Percentiles rank a stretch among this genome's conserved stretches.
These are phyloP conservation scores for Pneumocystis carinii DNA, from an alignment of 1,139 yeast species.

Conservation along the genomic window DNA sequence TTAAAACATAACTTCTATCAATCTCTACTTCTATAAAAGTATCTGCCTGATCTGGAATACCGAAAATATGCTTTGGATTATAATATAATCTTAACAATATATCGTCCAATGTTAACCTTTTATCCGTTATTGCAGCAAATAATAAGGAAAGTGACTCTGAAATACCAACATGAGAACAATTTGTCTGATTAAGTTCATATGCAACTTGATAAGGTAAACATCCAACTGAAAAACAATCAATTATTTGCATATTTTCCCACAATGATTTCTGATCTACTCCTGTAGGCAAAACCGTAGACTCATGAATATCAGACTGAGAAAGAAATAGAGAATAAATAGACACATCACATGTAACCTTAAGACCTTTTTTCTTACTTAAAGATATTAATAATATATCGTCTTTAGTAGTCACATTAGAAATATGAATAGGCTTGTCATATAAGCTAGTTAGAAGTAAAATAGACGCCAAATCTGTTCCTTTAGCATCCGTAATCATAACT, in stretches of 20 bases:
- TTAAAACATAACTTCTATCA: slow-evolving; percentile 45
- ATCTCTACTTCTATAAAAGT: slow-evolving; percentile 65
- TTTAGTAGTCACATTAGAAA: slow-evolving; percentile 67
- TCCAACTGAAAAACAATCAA: slow-evolving; percentile 86
- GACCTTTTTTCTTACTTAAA: slow-evolving; percentile 71
- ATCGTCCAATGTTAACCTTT: slow-evolving; percentile 57
- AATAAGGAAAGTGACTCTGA: slow-evolving; percentile 71
- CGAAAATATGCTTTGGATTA: slow-evolving; percentile 70
- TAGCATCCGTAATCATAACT: slow-evolving; percentile 86
- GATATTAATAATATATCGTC: slow-evolving; percentile 73
- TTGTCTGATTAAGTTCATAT: slow-evolving; percentile 42
- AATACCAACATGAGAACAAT: slow-evolving; percentile 61
- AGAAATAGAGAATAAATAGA: slow-evolving; percentile 66
- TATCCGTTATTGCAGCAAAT: slow-evolving; percentile 62
- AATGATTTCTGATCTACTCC: slow-evolving; percentile 65
- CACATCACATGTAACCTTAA: slow-evolving; percentile 82
- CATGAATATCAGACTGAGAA: slow-evolving; percentile 56
- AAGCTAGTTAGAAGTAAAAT: slow-evolving; percentile 78
- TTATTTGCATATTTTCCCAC: slow-evolving; percentile 57
- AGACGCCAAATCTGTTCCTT: slow-evolving; percentile 81
- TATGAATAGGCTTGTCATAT: slow-evolving; percentile 72
- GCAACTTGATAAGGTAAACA: slow-evolving; percentile 62
- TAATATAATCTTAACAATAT: slow-evolving; percentile 61
- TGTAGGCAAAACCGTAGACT: slow-evolving; percentile 60
- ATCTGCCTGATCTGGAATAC: slow-evolving; percentile 64